Evolutionary conservation across 179 eudicot species (phyloP), one percentile per base, ranked within the genome.

Genomic region (Vitellaria paradoxa): DNA sequence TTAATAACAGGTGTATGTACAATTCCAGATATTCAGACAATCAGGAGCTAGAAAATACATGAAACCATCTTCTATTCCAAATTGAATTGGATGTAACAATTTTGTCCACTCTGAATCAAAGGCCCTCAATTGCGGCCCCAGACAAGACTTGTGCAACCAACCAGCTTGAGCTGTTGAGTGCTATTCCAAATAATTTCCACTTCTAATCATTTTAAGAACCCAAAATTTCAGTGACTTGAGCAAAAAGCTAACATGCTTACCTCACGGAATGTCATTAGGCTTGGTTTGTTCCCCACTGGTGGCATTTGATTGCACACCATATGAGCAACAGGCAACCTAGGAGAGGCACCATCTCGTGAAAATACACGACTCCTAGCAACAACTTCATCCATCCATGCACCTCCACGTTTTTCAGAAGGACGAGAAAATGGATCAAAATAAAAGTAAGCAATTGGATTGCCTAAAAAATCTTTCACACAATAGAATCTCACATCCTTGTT

Each of bases 381-480:
- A 76, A 96, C 99, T 85, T 91, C 99, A 81, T 84, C 84, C 98
- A 96, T 96, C 99, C 99, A 96, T 60, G 99, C 99, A 83, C 99
- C 99, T 77, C 97, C 99, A 66, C 90, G 86, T 80, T 96, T 96
- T 78, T 96, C 99, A 76, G 99, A 89, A 68, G 99, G 99, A 59
- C 98, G 98, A 68, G 97, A 89, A 85, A 92, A 96, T 61, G 99
- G 99, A 88, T 96, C 99, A 85, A 96, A 94, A 82, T 94, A 96
- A 86, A 96, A 96, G 87, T 91, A 96, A 24, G 99, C 87, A 74
- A 90, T 70, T 7, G 98, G 90, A 77, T 77, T 82, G 37, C 95
- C 98, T 8, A 89, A 81, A 30, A 92, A 85, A 86, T 94, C 99
- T 78, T 96, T 94, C 76, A 96, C 88, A 68, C 89, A 63, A 78